These are phyloP conservation scores for Acrodontium crateriforme DNA, from an alignment of 2,329 filamentous ascomycete genomes.

Conservation along the genomic window DNA sequence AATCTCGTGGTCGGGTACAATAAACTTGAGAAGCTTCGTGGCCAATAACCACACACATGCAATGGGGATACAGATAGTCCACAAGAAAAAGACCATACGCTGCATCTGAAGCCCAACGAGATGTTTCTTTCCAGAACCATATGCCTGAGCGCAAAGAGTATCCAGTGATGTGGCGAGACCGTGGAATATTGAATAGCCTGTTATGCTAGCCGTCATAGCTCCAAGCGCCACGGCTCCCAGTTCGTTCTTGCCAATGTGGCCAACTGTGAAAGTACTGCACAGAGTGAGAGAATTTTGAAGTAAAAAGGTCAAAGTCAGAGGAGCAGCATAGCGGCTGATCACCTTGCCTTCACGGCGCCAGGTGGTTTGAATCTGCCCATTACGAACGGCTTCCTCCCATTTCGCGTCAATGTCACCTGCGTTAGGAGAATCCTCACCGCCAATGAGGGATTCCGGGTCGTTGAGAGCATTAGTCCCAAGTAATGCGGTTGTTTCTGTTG, in stretches of 20 bases:
- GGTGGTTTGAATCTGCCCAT: conserved; percentile 72
- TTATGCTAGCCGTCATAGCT: conserved; percentile 36
- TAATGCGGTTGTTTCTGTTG: conserved; percentile 36
- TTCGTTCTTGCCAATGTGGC: conserved; percentile 35
- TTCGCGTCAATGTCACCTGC: conserved; percentile 52
- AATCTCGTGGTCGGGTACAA: conserved; percentile 60
- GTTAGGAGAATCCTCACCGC: conserved; percentile 28
- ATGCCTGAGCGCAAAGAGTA: conserved; percentile 86
- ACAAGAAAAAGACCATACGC: conserved; percentile 67
- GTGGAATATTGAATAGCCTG: conserved; percentile 34
- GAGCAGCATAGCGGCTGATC: conserved; percentile 37
- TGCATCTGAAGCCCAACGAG: conserved; percentile 76
- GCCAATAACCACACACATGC: conserved; percentile 56
- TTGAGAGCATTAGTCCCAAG: conserved; percentile 25
- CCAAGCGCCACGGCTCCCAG: conserved; percentile 35
- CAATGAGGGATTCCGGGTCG: conserved; percentile 24
- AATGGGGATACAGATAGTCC: conserved; percentile 58
- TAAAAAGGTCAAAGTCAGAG: conserved; percentile 34
- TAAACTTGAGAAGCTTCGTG: conserved; percentile 45
- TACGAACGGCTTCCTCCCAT: conserved; percentile 74
- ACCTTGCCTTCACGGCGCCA: conserved; percentile 86
- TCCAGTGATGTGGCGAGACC: conserved; percentile 80
- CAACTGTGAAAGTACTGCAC: conserved; percentile 35
- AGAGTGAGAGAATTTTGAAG: conserved; percentile 36
- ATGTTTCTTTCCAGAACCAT: conserved; percentile 78